phyloP scores from a whole-genome alignment of 208 protist genomes.

The Vickermania ingenoplastis region DNA sequence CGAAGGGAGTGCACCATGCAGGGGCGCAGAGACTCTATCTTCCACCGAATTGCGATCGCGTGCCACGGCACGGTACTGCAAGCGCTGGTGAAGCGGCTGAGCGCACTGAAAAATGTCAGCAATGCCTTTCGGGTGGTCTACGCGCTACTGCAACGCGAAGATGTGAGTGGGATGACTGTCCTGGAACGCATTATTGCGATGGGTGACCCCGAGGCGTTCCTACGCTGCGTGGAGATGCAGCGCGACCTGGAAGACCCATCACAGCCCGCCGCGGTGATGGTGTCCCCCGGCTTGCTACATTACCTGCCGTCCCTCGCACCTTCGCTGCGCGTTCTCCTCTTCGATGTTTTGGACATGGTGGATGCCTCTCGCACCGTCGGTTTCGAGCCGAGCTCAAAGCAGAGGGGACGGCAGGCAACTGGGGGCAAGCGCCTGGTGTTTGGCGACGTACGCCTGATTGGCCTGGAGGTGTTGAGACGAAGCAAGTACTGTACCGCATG shows the following conservation, averaged over 20 bases:
- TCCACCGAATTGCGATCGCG: not conserved
- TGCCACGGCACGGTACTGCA: not conserved
- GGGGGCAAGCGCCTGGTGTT: slow-evolving; percentile 47
- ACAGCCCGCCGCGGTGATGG: not conserved
- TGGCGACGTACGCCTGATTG: slow-evolving; percentile 64
- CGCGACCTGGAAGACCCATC: not conserved
- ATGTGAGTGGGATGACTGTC: not conserved
- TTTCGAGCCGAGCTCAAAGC: slow-evolving; percentile 12
- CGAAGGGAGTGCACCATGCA: not conserved
- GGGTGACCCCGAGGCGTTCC: not conserved
- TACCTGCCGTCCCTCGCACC: slow-evolving; percentile 53
- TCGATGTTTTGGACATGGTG: slow-evolving; percentile 58
- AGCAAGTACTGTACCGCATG: slow-evolving; percentile 32
- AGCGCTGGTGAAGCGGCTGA: not conserved
- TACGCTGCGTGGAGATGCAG: not conserved
- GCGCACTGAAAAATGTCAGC: not conserved
- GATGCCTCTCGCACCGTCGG: slow-evolving; percentile 35
- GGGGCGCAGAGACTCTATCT: slow-evolving; percentile 6
- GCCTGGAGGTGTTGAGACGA: slow-evolving; percentile 32
- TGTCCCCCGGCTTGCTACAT: slow-evolving; percentile 25
- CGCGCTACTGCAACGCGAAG: not conserved
- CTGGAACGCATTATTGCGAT: not conserved
- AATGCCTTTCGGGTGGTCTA: not conserved
- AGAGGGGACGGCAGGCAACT: not conserved
- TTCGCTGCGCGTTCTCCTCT: slow-evolving; percentile 51